Conservation (phyloP, 805 yeast genomes). For the Lipomyces japonicus region DNA sequence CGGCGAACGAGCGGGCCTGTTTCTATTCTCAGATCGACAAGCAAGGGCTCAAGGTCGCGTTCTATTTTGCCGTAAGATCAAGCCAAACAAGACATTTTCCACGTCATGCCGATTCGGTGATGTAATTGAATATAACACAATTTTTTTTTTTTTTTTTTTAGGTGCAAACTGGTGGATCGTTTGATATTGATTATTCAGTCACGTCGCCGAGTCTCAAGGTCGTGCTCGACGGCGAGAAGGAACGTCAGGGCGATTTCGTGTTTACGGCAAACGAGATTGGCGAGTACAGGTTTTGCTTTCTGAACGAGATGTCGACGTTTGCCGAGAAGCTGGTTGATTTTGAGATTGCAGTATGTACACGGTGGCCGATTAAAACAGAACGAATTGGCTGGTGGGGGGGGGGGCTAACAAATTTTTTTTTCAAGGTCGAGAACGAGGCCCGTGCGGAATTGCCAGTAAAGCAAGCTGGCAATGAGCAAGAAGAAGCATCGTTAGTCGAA, state of each 20-base stretch:
- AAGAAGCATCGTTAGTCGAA: slow-evolving; percentile 26
- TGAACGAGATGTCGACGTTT: slow-evolving; percentile 73
- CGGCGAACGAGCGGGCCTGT: slow-evolving; percentile 72
- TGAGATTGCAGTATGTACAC: slow-evolving; percentile 53
- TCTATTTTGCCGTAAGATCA: slow-evolving; percentile 61
- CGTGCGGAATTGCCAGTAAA: slow-evolving; percentile 58
- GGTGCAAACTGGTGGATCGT: slow-evolving; percentile 70
- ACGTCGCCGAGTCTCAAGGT: slow-evolving; percentile 54
- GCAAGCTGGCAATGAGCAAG: slow-evolving; percentile 14
- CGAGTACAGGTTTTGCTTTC: slow-evolving; percentile 84
- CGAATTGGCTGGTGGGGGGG: not conserved
- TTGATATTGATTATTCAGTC: slow-evolving; percentile 67
- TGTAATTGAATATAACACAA: too few species aligned
- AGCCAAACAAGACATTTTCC: not conserved
- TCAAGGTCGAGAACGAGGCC: slow-evolving; percentile 41
- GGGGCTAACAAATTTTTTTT: not conserved
- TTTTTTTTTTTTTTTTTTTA: not conserved
- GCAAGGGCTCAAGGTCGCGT: slow-evolving; percentile 59
- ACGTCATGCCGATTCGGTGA: too few species aligned
- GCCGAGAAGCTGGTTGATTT: slow-evolving; percentile 82
- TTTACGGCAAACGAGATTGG: slow-evolving; percentile 64
- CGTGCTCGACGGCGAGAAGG: slow-evolving; percentile 53
- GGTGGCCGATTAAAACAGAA: not conserved
- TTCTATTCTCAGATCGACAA: slow-evolving; percentile 64
- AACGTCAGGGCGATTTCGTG: slow-evolving; percentile 76